A percentile compares a stretch with the other conserved stretches of the same genome.
phyloP scores from a whole-genome alignment of 768 basidiomycete genomes.

The Lentinula guzmanii region DNA sequence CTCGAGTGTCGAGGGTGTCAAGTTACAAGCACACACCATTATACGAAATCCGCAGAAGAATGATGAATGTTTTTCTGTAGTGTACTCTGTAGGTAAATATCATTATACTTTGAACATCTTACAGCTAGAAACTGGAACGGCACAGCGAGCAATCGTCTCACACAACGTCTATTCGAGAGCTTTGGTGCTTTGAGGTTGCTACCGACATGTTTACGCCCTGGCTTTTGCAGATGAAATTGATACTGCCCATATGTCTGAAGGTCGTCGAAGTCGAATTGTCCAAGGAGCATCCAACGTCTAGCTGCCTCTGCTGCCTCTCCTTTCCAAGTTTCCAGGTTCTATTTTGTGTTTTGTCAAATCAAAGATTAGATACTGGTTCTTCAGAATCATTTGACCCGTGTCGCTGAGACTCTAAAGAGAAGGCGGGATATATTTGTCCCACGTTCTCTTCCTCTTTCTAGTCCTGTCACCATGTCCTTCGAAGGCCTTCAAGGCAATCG shows the following conservation, averaged over 20 bases:
- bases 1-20: neutral
- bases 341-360: no score
- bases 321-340: no score
- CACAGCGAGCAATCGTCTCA: no score
- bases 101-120: neutral
- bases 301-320: no score
- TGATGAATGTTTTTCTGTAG: neutral
- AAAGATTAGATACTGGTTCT: no score
- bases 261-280: no score
- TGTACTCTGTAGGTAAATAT: slow-evolving; percentile 4
- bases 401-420: neutral
- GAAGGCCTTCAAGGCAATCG: slow-evolving; percentile 23
- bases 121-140: neutral
- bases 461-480: neutral
- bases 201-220: no score
- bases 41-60: neutral
- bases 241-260: no score
- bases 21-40: neutral
- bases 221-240: no score
- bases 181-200: no score
- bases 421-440: neutral
- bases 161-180: no score
- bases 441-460: neutral
- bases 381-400: neutral
- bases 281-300: no score